These are phyloP conservation scores for Colletotrichum sp. DNA, from an alignment of 2,329 filamentous ascomycete species.

Conservation along the genomic window DNA sequence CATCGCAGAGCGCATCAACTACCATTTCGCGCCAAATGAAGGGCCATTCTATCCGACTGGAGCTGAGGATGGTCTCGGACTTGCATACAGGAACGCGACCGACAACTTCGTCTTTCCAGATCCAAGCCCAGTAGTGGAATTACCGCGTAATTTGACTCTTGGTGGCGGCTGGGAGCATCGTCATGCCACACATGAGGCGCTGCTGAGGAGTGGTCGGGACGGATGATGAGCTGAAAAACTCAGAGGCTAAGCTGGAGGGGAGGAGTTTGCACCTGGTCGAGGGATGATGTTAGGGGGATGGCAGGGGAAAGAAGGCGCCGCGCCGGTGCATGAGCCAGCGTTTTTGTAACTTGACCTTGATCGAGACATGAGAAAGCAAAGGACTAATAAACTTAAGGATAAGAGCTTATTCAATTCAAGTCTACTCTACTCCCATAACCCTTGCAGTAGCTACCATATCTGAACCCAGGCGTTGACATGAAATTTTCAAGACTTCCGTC, in stretches of 20 bases:
- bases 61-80: not conserved
- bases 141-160: not conserved
- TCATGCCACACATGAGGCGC: not conserved
- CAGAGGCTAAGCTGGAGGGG: not conserved
- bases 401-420: not conserved
- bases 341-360: not conserved
- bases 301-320: not conserved
- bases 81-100: not conserved
- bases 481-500: not conserved
- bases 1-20: not conserved
- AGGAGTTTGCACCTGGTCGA: not conserved
- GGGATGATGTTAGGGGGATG: not conserved
- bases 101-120: not conserved
- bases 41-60: not conserved
- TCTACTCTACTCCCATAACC: not conserved
- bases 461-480: not conserved
- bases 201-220: not conserved
- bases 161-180: not conserved
- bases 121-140: not conserved
- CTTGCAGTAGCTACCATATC: not conserved
- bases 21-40: not conserved
- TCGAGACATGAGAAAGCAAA: not conserved
- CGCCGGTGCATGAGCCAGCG: fast-evolving
- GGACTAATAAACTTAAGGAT: not conserved
- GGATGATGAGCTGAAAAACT: not conserved